phyloP scores from a whole-genome alignment of 1,284 basidiomycete species.

The Cutaneotrichosporon sp. region DNA sequence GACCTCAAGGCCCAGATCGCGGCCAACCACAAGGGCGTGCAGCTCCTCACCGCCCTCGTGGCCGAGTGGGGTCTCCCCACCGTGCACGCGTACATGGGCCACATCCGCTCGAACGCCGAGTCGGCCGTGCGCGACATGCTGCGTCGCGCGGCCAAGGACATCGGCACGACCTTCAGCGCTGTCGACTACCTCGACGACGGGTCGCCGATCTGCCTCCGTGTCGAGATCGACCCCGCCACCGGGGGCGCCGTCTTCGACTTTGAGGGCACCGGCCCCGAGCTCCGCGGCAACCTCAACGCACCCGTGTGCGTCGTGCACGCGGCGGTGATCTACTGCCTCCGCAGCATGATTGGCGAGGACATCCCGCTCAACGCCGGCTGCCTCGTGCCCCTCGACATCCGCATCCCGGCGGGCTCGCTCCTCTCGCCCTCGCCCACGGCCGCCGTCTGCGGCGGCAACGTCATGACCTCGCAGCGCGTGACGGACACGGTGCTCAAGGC shows the following conservation, averaged over 20 bases:
- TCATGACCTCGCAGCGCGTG: slow-evolving; percentile 79
- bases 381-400: slow-evolving; percentile 64
- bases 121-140: slow-evolving; percentile 75
- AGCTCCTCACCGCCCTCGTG: slow-evolving; percentile 72
- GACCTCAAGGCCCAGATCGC: slow-evolving; percentile 96
- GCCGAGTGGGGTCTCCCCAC: slow-evolving; percentile 81
- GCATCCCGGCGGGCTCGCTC: slow-evolving; percentile 76
- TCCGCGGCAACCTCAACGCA: slow-evolving; percentile 86
- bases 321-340: slow-evolving; percentile 80
- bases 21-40: slow-evolving; percentile 91
- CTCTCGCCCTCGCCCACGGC: slow-evolving; percentile 81
- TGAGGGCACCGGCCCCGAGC: slow-evolving; percentile 79
- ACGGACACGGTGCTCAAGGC: slow-evolving; percentile 93
- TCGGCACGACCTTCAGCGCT: slow-evolving; percentile 59
- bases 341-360: slow-evolving; percentile 57
- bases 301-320: slow-evolving; percentile 87
- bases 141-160: slow-evolving; percentile 61
- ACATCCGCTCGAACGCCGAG: slow-evolving; percentile 82
- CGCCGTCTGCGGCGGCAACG: slow-evolving; percentile 81
- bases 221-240: slow-evolving; percentile 73
- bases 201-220: slow-evolving; percentile 75
- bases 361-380: slow-evolving; percentile 95
- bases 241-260: slow-evolving; percentile 91
- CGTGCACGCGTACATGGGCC: slow-evolving; percentile 90
- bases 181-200: slow-evolving; percentile 67